Evolutionary conservation across 805 yeast genomes (phyloP).

Genomic region (Candida verbasci): DNA sequence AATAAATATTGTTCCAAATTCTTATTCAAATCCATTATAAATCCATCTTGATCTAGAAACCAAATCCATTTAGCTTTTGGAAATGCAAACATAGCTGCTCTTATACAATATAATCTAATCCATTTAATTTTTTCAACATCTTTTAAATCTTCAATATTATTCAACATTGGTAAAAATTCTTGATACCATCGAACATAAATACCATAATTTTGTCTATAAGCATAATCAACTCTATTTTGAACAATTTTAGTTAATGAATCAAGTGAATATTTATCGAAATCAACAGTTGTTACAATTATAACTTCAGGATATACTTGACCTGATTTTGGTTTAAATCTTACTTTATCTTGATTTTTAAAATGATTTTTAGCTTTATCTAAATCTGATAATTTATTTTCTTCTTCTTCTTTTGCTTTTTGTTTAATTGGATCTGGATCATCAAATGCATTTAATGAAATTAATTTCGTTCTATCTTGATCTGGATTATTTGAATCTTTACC

Average conservation of each 20-base stretch:
- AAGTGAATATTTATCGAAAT: slow-evolving; percentile 61
- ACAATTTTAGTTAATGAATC: slow-evolving; percentile 63
- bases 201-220: slow-evolving; percentile 76
- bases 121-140: slow-evolving; percentile 48
- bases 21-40: slow-evolving; percentile 67
- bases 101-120: slow-evolving; percentile 58
- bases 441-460: slow-evolving; percentile 36
- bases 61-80: slow-evolving; percentile 90
- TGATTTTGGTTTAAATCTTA: slow-evolving; percentile 40
- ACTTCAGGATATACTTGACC: slow-evolving; percentile 50
- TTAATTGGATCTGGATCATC: slow-evolving; percentile 37
- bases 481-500: slow-evolving; percentile 43
- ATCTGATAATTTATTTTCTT: slow-evolving; percentile 42
- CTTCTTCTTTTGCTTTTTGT: slow-evolving; percentile 40
- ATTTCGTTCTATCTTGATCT: slow-evolving; percentile 29
- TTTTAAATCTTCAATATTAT: slow-evolving; percentile 37
- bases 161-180: slow-evolving; percentile 67
- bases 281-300: slow-evolving; percentile 74
- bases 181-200: slow-evolving; percentile 79
- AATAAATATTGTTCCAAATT: slow-evolving; percentile 59
- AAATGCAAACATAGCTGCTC: slow-evolving; percentile 92
- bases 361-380: slow-evolving; percentile 46
- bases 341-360: slow-evolving; percentile 64
- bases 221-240: slow-evolving; percentile 86
- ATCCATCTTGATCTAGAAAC: slow-evolving; percentile 75